Conservation (phyloP, 2,329 filamentous ascomycete species). For the Corynespora cassiicola region DNA sequence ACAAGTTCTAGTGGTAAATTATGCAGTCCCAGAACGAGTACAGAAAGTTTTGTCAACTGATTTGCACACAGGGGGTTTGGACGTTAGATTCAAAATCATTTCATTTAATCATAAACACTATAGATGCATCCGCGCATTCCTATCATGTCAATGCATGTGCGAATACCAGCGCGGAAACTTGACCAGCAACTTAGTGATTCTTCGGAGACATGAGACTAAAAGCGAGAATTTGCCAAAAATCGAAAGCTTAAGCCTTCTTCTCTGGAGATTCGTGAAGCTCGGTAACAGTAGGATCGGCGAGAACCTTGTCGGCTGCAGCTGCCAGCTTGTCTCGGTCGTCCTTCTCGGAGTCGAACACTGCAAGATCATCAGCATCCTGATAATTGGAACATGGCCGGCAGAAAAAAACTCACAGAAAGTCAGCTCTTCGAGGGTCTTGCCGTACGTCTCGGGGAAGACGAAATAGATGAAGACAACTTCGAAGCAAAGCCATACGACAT, state of each 20-base stretch:
- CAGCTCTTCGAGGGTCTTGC: slow-evolving; percentile 41
- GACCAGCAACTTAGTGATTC: no score
- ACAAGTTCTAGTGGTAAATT: no score
- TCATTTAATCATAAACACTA: no score
- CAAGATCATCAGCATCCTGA: slow-evolving; percentile 2
- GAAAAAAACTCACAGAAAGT: slow-evolving; percentile 30
- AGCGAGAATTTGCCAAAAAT: no score
- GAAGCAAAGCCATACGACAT: slow-evolving; percentile 47
- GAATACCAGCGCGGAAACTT: no score
- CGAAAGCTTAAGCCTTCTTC: slow-evolving; percentile 26
- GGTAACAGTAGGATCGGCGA: slow-evolving; percentile 20
- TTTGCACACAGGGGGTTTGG: no score
- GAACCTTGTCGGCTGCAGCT: slow-evolving; percentile 28
- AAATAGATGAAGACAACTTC: slow-evolving; percentile 45
- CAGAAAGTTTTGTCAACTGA: no score
- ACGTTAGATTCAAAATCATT: no score
- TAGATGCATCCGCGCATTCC: no score
- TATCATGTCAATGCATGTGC: no score
- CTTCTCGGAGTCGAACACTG: slow-evolving; percentile 38
- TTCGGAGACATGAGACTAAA: no score
- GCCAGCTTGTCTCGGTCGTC: slow-evolving; percentile 25
- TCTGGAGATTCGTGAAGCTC: slow-evolving; percentile 32
- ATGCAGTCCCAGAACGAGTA: no score
- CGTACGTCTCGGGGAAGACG: slow-evolving; percentile 41
- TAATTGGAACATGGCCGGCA: neutral